phyloP scores from a whole-genome alignment of 768 basidiomycete genomes.

The Calocera viscosa region DNA sequence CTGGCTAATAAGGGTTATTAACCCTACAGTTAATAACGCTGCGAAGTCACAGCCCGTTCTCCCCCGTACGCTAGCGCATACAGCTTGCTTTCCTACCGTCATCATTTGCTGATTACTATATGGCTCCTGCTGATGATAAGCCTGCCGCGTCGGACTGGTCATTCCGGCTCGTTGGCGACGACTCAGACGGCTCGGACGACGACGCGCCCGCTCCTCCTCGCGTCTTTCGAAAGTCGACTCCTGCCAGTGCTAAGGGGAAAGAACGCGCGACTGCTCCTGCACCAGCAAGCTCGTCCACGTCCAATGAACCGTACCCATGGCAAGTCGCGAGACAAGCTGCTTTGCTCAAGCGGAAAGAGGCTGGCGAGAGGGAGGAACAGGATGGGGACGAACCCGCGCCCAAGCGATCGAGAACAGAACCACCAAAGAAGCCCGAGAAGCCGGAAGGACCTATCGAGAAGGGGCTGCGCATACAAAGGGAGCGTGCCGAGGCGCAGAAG shows the following conservation, averaged over 20 bases:
- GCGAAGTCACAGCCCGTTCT: not conserved
- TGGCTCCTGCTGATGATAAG: not conserved
- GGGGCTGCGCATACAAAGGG: not conserved
- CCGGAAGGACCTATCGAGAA: not conserved
- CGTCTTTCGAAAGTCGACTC: too few relatives aligned
- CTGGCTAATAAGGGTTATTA: not conserved
- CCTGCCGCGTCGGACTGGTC: not conserved
- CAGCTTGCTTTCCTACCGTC: not conserved
- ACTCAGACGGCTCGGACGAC: not conserved
- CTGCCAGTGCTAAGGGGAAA: not conserved
- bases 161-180: not conserved
- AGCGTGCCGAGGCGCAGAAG: not conserved
- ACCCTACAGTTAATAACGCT: too few relatives aligned
- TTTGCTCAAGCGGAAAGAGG: not conserved
- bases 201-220: constrained; percentile 4
- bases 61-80: not conserved
- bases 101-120: not conserved
- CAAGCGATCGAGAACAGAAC: not conserved
- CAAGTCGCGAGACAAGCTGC: not conserved
- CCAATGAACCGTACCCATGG: not conserved
- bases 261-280: not conserved
- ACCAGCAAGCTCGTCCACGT: not conserved
- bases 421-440: too few relatives aligned
- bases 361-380: not conserved
- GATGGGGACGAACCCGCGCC: not conserved